Conservation (phyloP, 768 basidiomycete genomes). For the Lactarius akahatsu region DNA sequence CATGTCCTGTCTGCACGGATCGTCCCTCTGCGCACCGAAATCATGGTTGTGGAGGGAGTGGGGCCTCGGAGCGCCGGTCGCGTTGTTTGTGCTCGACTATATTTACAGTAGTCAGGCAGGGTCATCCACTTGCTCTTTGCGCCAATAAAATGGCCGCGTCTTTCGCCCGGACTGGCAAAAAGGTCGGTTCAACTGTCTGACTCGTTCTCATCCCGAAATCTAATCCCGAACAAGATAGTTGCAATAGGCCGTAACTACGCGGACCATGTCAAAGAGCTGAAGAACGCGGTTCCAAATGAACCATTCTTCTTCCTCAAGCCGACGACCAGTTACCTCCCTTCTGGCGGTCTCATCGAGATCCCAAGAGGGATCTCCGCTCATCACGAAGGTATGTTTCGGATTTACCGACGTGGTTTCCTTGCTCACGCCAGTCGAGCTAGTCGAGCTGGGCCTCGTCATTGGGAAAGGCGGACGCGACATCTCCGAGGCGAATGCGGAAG, state of each 20-base stretch:
- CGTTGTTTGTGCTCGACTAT: background rate
- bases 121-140: background rate
- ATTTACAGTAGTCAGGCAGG: background rate
- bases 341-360: constrained; percentile 81
- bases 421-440: constrained; percentile 39
- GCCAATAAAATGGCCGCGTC: constrained; percentile 13
- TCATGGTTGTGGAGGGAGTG: constrained; percentile 17
- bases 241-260: constrained; percentile 95
- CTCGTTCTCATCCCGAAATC: constrained; percentile 15
- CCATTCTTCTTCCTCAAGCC: constrained; percentile 99
- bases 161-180: constrained; percentile 26
- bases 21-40: constrained; percentile 15
- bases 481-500: constrained; percentile 62
- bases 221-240: constrained; percentile 59
- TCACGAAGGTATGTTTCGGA: constrained; percentile 69
- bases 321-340: constrained; percentile 79
- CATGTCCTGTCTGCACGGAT: background rate
- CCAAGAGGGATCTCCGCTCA: constrained; percentile 82
- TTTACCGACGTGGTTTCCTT: background rate
- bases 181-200: constrained; percentile 9
- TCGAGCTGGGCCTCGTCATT: constrained; percentile 97
- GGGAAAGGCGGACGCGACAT: constrained; percentile 87
- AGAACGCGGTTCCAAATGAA: constrained; percentile 85
- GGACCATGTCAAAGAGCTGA: constrained; percentile 89
- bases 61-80: background rate